Conservation (phyloP, 73 alveolate genomes). For the Blepharisma stoltei region DNA sequence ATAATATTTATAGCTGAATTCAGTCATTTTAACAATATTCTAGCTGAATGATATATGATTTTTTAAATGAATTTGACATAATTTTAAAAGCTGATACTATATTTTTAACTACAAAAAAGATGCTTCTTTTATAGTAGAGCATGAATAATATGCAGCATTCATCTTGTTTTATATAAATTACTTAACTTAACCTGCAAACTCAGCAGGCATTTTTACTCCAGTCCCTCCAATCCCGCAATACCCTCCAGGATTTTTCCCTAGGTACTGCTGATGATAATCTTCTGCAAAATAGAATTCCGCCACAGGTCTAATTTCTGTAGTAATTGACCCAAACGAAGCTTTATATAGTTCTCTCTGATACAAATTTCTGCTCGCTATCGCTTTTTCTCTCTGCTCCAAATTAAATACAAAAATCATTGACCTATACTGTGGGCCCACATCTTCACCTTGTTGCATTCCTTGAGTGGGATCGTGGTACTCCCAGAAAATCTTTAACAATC, state of each 20-base stretch:
- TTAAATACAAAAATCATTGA: background rate
- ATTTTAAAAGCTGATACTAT: too few species aligned
- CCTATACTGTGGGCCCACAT: slow-evolving; percentile 55
- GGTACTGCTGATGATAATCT: slow-evolving; percentile 34
- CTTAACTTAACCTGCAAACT: background rate
- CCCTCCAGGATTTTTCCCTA: slow-evolving; percentile 39
- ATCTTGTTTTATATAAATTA: too few species aligned
- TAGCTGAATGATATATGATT: too few species aligned
- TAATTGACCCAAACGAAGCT: slow-evolving; percentile 1
- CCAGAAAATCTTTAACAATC: slow-evolving; percentile 46
- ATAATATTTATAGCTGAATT: too few species aligned
- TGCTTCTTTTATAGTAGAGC: too few species aligned
- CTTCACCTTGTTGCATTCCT: slow-evolving; percentile 60
- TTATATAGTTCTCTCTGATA: slow-evolving; percentile 21
- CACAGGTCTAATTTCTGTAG: slow-evolving; percentile 42
- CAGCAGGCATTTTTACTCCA: background rate
- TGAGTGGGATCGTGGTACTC: slow-evolving; percentile 70
- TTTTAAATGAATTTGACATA: too few species aligned
- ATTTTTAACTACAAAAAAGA: too few species aligned
- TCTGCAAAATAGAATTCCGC: slow-evolving; percentile 42
- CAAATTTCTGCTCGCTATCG: slow-evolving; percentile 18
- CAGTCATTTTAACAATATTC: too few species aligned
- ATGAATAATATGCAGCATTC: too few species aligned
- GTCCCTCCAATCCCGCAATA: slow-evolving; percentile 27
- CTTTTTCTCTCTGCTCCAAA: slow-evolving; percentile 26